These are phyloP conservation scores for Yamadazyma kitorensis DNA, from an alignment of 805 yeast genomes.

Conservation along the genomic window DNA sequence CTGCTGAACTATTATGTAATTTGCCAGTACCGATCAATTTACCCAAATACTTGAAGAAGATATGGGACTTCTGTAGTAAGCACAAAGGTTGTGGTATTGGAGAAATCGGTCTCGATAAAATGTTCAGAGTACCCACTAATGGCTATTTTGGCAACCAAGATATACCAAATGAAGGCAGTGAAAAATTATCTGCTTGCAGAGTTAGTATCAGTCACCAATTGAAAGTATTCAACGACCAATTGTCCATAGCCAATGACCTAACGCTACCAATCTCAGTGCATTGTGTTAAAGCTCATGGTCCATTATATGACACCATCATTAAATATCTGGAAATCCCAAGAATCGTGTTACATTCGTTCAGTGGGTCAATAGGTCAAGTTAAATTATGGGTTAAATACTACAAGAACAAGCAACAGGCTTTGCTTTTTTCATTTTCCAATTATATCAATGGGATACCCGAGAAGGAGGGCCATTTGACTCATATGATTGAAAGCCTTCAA, in stretches of 20 bases:
- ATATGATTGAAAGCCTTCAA: slow-evolving; percentile 16
- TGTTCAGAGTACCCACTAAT: slow-evolving; percentile 61
- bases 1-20: slow-evolving; percentile 33
- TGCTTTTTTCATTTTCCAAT: slow-evolving; percentile 54
- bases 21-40: slow-evolving; percentile 65
- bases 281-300: slow-evolving; percentile 78
- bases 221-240: slow-evolving; percentile 46
- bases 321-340: slow-evolving; percentile 24
- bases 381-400: slow-evolving; percentile 41
- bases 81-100: slow-evolving; percentile 57
- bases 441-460: slow-evolving; percentile 43
- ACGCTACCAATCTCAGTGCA: slow-evolving; percentile 68
- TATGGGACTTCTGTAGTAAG: slow-evolving; percentile 22
- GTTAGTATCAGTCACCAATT: slow-evolving; percentile 69
- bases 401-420: slow-evolving; percentile 17
- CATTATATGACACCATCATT: slow-evolving; percentile 44
- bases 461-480: slow-evolving; percentile 19
- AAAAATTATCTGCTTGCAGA: slow-evolving; percentile 39
- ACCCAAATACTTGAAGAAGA: slow-evolving; percentile 24
- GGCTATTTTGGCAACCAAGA: slow-evolving; percentile 49
- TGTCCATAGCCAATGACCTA: slow-evolving; percentile 51
- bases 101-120: slow-evolving; percentile 87
- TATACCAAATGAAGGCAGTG: slow-evolving; percentile 8
- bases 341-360: slow-evolving; percentile 77
- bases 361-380: slow-evolving; percentile 77